phyloP scores from a whole-genome alignment of 768 basidiomycete genomes.

The Termitomyces heimii region DNA sequence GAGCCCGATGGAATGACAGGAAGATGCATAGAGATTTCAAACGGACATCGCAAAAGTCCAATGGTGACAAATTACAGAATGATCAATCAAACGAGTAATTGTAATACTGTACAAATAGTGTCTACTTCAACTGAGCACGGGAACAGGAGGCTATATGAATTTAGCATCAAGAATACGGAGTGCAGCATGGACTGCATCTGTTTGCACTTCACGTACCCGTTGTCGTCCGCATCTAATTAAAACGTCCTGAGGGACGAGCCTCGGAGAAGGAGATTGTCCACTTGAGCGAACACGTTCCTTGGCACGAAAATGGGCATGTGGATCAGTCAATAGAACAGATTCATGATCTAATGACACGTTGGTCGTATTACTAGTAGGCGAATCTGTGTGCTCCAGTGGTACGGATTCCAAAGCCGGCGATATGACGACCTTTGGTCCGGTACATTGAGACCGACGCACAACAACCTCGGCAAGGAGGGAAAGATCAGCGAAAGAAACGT shows the following conservation, averaged over 20 bases:
- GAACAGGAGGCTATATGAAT: constrained; percentile 28
- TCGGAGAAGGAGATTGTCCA: constrained; percentile 34
- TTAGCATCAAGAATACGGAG: constrained; percentile 68
- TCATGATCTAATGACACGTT: constrained; percentile 13
- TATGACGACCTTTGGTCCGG: constrained; percentile 60
- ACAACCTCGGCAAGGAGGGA: constrained; percentile 85
- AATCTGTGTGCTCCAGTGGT: constrained; percentile 39
- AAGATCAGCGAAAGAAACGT: constrained; percentile 80
- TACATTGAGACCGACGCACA: constrained; percentile 73
- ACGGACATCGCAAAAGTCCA: background rate
- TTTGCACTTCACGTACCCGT: constrained; percentile 59
- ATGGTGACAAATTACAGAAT: background rate
- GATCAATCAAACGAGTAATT: background rate
- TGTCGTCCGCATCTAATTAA: constrained; percentile 57
- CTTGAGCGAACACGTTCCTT: constrained; percentile 25
- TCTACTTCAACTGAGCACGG: background rate
- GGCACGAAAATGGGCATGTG: constrained; percentile 47
- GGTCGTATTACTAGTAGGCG: constrained; percentile 19
- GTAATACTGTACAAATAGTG: background rate
- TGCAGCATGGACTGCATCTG: constrained; percentile 71
- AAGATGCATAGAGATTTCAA: background rate
- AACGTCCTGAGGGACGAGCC: constrained; percentile 56
- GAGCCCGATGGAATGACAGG: constrained; percentile 3
- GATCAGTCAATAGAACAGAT: constrained; percentile 44
- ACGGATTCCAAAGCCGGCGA: constrained; percentile 43